Percentiles rank a stretch among this genome's conserved stretches.
These are phyloP conservation scores for Coelastrella sp. DNA, from an alignment of 139 green algal genomes.

Conservation along the genomic window DNA sequence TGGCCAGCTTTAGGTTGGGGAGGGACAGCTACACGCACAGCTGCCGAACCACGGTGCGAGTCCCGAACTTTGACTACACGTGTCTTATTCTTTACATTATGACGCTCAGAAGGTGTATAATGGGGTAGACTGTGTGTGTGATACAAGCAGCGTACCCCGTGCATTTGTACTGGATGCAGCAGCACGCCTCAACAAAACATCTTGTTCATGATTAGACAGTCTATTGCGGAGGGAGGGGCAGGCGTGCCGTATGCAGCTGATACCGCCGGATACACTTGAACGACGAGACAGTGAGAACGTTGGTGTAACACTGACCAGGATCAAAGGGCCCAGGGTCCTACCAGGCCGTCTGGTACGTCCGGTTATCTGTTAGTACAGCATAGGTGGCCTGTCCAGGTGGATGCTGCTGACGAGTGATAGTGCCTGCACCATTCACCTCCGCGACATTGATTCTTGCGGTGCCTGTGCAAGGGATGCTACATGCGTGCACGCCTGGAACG, in stretches of 20 bases:
- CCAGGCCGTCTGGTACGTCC: too few species aligned
- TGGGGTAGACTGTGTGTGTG: not conserved
- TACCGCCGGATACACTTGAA: not conserved
- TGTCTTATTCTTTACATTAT: too few species aligned
- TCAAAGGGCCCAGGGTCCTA: too few species aligned
- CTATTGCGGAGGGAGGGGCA: not conserved
- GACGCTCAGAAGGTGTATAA: not conserved
- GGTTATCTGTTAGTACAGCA: too few species aligned
- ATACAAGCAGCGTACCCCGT: not conserved
- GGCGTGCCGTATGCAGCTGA: not conserved
- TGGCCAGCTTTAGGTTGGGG: not conserved
- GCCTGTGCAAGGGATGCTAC: too few species aligned
- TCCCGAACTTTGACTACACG: not conserved
- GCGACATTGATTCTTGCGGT: too few species aligned
- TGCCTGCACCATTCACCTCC: too few species aligned
- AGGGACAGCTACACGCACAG: not conserved
- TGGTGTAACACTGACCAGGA: too few species aligned
- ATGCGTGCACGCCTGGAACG: too few species aligned
- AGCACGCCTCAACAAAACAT: not conserved
- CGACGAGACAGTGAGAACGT: too few species aligned
- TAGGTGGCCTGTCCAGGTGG: too few species aligned
- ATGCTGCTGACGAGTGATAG: too few species aligned
- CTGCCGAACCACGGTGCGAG: not conserved
- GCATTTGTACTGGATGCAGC: not conserved
- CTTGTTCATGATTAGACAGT: not conserved